Evolutionary conservation across 2,329 filamentous ascomycete genomes (phyloP), one percentile per base, ranked within the genome.

Genomic region (Aspergillus persii): DNA sequence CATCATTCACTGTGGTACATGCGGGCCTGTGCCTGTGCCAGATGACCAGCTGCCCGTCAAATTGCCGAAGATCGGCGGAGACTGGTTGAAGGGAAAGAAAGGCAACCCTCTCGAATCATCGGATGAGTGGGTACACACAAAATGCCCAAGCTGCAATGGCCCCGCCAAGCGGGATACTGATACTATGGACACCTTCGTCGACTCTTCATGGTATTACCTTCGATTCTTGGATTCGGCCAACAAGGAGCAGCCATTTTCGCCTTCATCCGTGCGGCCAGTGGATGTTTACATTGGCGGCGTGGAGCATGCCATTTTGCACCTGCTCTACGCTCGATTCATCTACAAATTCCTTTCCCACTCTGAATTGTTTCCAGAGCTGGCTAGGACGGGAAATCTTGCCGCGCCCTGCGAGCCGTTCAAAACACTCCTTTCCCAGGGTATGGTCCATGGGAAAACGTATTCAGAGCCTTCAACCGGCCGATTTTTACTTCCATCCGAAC

Each of bases 121-220:
- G 1, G 77, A 86, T 11, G 85, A 89, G 7, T 96, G 91, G 87
- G 81, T 91, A 50, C 86, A 92, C 66, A 90, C 87, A 0, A 74
- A 81, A 2, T 96, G 92, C 70, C 92, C 92, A 23, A 76, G 68
- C 51, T 96, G 92, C 68, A 78, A 83, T 15, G 81, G 84, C 1
- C 77, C 85, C 27, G 92, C 91, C 6, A 89, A 86, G 71, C 84
- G 92, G 63, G 92, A 96, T 64, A 96, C 92, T 0, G 92, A 96
- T 72, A 96, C 92, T 2, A 96, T 96, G 92, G 92, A 96, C 74
- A 96, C 92, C 0, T 96, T 96, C 76, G 92, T 96, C 61, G 92
- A 96, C 76, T 96, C 92, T 1, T 96, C 92, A 56, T 96, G 92
- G 92, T 96, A 96, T 74, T 96, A 88, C 69, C 86, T 93, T 77